Evolutionary conservation across 305 asterid genomes (phyloP).

Genomic region (Caryopteris hybrid): DNA sequence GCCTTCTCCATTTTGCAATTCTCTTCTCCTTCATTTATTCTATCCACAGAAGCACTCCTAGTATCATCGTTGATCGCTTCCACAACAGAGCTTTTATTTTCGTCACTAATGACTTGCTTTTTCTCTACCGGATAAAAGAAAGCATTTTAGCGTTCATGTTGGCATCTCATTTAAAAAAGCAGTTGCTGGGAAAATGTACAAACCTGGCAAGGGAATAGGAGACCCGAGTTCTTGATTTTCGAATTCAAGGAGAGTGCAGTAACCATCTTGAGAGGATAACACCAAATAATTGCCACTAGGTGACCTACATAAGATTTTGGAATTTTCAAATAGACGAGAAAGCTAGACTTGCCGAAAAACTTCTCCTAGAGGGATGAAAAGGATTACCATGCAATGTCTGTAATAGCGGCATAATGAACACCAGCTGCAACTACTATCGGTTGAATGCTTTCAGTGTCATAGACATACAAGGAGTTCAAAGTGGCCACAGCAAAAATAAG

Average conservation of each 20-base stretch:
- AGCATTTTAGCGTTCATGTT: not conserved
- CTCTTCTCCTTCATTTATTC: slow-evolving; percentile 25
- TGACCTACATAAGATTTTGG: slow-evolving; percentile 49
- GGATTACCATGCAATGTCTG: slow-evolving; percentile 89
- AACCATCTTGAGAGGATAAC: slow-evolving; percentile 92
- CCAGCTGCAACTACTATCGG: slow-evolving; percentile 83
- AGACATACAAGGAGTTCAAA: slow-evolving; percentile 76
- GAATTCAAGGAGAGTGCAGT: slow-evolving; percentile 87
- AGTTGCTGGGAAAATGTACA: slow-evolving; percentile 5
- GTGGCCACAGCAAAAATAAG: slow-evolving; percentile 92
- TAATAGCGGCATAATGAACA: slow-evolving; percentile 85
- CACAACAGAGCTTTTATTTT: slow-evolving; percentile 15
- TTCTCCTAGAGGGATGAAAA: not conserved
- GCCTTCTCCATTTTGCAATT: slow-evolving; percentile 27
- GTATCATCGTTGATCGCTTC: slow-evolving; percentile 16
- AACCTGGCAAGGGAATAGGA: slow-evolving; percentile 52
- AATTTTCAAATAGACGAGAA: not conserved
- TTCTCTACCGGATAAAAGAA: slow-evolving; percentile 32
- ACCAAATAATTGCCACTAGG: slow-evolving; percentile 67
- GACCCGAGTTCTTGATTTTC: slow-evolving; percentile 80
- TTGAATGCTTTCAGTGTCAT: slow-evolving; percentile 85
- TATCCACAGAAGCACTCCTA: slow-evolving; percentile 21
- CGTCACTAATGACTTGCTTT: slow-evolving; percentile 27
- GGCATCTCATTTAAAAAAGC: slow-evolving; percentile 12
- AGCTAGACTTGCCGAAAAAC: not conserved